These are phyloP conservation scores for Fraxinus nigra DNA, from an alignment of 305 asterid genomes.

Conservation along the genomic window DNA sequence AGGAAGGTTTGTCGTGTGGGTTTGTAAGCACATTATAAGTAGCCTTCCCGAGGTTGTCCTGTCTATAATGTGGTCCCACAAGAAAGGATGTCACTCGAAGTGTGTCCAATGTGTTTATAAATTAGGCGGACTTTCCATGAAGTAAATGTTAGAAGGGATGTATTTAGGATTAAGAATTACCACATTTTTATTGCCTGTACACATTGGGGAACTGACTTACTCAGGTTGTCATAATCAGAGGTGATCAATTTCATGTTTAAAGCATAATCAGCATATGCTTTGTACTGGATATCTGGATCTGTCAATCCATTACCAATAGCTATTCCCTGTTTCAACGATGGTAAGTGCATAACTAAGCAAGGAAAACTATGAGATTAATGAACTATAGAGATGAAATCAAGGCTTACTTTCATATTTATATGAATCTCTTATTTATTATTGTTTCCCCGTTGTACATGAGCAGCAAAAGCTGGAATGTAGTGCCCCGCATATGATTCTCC, in stretches of 20 bases:
- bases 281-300: slow-evolving; percentile 47
- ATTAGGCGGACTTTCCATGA: background rate
- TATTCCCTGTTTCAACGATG: slow-evolving; percentile 36
- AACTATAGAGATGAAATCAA: background rate
- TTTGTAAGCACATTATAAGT: background rate
- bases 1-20: background rate
- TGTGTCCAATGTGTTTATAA: background rate
- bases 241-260: slow-evolving; percentile 30
- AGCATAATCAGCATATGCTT: slow-evolving; percentile 45
- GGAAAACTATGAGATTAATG: background rate
- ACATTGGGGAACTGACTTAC: background rate
- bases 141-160: background rate
- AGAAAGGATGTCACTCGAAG: background rate
- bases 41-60: background rate
- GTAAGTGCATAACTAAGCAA: background rate
- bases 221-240: background rate
- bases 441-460: slow-evolving; percentile 37
- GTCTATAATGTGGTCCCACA: background rate
- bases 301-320: slow-evolving; percentile 60
- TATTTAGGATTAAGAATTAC: background rate
- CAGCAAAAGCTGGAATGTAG: slow-evolving; percentile 50
- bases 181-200: background rate
- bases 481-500: slow-evolving; percentile 62
- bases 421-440: slow-evolving; percentile 33
- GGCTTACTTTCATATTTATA: slow-evolving; percentile 28